Evolutionary conservation across 108 stramenopile genomes (phyloP).

Genomic region (Pseudonitzschia pungens): DNA sequence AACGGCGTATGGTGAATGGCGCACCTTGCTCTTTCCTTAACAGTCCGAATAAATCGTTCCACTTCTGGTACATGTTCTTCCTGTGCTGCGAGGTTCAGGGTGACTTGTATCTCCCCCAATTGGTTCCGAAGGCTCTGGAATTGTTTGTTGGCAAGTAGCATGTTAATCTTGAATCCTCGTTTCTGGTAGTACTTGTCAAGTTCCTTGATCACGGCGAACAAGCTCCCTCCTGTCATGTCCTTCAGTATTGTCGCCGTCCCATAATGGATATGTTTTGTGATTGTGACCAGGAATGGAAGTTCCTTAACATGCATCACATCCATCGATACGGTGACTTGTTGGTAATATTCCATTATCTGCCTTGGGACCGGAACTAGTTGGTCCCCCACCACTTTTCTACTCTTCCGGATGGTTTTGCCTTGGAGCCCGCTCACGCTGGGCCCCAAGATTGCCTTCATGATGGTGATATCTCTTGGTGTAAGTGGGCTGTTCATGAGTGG

Average conservation of each 20-base stretch:
- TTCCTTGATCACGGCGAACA: no score
- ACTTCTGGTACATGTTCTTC: background rate
- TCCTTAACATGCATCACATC: background rate
- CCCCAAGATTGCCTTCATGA: background rate
- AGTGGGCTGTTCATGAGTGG: background rate
- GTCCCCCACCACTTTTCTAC: background rate
- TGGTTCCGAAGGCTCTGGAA: no score
- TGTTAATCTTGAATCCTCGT: background rate
- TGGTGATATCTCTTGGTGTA: background rate
- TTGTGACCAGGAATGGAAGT: background rate
- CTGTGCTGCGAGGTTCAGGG: no score
- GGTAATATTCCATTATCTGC: background rate
- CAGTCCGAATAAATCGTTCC: background rate
- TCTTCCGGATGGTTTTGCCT: background rate
- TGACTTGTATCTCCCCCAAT: no score
- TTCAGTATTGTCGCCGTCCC: background rate
- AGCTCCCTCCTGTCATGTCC: background rate
- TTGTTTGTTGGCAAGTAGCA: background rate
- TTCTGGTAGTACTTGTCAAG: background rate
- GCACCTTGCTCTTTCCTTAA: no score
- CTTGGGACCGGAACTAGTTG: background rate
- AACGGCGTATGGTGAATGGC: no score
- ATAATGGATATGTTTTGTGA: background rate
- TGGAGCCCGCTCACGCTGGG: background rate
- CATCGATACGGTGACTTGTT: background rate